These are phyloP conservation scores for Calonectria crousiana DNA, from an alignment of 2,329 filamentous ascomycete species.

Conservation along the genomic window DNA sequence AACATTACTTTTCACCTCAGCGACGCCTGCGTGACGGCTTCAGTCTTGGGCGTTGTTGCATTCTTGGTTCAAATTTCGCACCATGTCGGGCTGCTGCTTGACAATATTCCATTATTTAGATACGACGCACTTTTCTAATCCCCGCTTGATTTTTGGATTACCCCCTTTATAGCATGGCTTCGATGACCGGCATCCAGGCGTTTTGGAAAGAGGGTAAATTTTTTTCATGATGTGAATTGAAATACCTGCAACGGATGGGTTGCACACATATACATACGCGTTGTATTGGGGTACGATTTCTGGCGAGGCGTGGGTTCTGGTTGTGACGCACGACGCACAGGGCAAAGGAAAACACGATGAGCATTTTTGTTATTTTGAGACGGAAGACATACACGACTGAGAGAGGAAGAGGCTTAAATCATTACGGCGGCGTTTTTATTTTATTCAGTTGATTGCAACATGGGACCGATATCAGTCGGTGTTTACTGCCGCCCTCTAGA, in stretches of 20 bases:
- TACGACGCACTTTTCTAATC: constrained; percentile 30
- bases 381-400: constrained; percentile 10
- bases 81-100: neutral
- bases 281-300: constrained; percentile 9
- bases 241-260: constrained; percentile 2
- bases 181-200: constrained; percentile 33
- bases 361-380: neutral
- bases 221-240: constrained; percentile 24
- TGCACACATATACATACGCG: constrained; percentile 4
- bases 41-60: constrained; percentile 5
- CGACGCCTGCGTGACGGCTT: constrained; percentile 2
- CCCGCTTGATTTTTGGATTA: constrained; percentile 26
- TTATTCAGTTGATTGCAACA: neutral
- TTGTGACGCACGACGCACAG: constrained; percentile 10
- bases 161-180: constrained; percentile 29
- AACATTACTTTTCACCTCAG: neutral
- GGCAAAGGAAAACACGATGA: constrained; percentile 6
- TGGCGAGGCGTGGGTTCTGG: constrained; percentile 20
- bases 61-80: constrained; percentile 12
- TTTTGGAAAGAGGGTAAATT: constrained; percentile 34
- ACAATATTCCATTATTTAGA: constrained; percentile 24
- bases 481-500: neutral
- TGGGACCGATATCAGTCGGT: constrained; percentile 5
- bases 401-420: neutral
- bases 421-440: constrained; percentile 8